These are phyloP conservation scores for Rhizopogon rudus DNA, from an alignment of 768 basidiomycete species.

Conservation along the genomic window DNA sequence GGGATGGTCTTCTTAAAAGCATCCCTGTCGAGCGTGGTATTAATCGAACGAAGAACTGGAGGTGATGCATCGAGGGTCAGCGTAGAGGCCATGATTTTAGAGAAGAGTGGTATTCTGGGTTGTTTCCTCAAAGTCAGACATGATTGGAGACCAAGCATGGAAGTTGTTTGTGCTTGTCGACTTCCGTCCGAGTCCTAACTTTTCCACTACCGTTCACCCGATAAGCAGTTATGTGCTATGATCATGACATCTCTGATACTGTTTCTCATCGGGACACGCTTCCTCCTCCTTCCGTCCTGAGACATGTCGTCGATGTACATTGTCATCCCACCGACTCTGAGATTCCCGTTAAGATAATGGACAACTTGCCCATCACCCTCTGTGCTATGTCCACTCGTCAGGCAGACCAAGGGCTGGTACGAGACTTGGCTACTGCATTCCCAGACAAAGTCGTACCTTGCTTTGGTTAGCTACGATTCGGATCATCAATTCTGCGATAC, in stretches of 20 bases:
- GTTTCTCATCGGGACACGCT: slow-evolving; percentile 7
- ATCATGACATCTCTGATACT: slow-evolving; percentile 1
- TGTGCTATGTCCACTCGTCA: slow-evolving; percentile 77
- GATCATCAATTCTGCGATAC: slow-evolving; percentile 6
- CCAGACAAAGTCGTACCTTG: slow-evolving; percentile 76
- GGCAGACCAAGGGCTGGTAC: slow-evolving; percentile 70
- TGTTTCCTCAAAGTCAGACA: neutral
- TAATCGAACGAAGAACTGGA: slow-evolving; percentile 48
- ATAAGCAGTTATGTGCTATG: neutral
- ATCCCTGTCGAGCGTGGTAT: slow-evolving; percentile 50
- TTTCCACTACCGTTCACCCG: neutral
- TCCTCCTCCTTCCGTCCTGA: slow-evolving; percentile 40
- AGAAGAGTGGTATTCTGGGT: neutral
- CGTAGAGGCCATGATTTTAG: slow-evolving; percentile 31
- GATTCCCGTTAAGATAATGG: slow-evolving; percentile 44
- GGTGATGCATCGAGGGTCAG: slow-evolving; percentile 35
- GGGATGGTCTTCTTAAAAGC: slow-evolving; percentile 63
- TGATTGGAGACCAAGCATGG: slow-evolving; percentile 5
- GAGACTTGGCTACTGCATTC: slow-evolving; percentile 52
- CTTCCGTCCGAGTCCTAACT: too few relatives aligned
- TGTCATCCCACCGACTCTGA: slow-evolving; percentile 87
- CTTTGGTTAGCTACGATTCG: slow-evolving; percentile 60
- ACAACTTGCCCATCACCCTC: slow-evolving; percentile 56
- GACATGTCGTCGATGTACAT: slow-evolving; percentile 80
- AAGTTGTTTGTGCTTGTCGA: slow-evolving; percentile 3